A percentile compares a stretch with the other conserved stretches of the same genome.
These are phyloP conservation scores for Ophiostoma quercus DNA, from an alignment of 2,329 filamentous ascomycete genomes.

Conservation along the genomic window DNA sequence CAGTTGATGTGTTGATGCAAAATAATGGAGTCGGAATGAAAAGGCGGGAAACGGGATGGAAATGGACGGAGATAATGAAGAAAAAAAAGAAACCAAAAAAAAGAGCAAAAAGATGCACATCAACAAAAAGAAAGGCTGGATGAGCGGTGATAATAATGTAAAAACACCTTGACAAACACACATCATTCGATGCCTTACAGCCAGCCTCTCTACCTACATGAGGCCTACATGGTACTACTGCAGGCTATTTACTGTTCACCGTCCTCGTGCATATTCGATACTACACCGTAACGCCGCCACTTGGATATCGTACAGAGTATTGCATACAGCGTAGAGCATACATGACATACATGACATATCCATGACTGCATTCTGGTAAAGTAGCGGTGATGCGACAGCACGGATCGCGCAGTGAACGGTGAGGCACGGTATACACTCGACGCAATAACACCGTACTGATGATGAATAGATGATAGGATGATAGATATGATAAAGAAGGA, in stretches of 20 bases:
- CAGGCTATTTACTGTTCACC: background rate
- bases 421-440: background rate
- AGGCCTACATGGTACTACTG: slow-evolving; percentile 9
- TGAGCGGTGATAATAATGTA: slow-evolving; percentile 11
- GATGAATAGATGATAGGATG: background rate
- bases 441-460: background rate
- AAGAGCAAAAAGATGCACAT: background rate
- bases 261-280: slow-evolving; percentile 1
- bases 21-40: background rate
- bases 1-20: background rate
- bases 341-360: background rate
- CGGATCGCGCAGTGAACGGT: background rate
- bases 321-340: background rate
- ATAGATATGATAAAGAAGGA: background rate
- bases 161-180: background rate
- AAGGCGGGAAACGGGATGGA: background rate
- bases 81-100: background rate
- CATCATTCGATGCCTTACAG: slow-evolving; percentile 11
- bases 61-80: background rate
- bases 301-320: background rate
- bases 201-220: background rate
- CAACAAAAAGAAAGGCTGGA: background rate
- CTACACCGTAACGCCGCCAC: slow-evolving; percentile 9
- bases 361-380: background rate
- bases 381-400: slow-evolving; percentile 11